These are phyloP conservation scores for Eucalyptus erythrocorys DNA, from an alignment of 345 rosid species.

Conservation along the genomic window DNA sequence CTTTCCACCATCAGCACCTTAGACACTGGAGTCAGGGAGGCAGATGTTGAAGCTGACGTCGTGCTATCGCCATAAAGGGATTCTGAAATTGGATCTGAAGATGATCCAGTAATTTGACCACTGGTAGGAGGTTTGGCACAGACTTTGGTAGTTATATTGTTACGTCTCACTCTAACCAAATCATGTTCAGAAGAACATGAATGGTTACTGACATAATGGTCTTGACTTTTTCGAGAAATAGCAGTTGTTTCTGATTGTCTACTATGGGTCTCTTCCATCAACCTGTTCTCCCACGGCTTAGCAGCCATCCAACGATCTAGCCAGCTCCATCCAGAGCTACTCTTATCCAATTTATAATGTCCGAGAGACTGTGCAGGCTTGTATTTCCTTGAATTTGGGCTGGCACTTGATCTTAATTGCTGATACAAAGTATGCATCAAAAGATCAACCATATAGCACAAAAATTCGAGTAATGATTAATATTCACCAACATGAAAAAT, in stretches of 20 bases:
- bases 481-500: neutral
- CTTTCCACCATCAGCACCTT: slow-evolving; percentile 9
- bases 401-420: slow-evolving; percentile 45
- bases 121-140: slow-evolving; percentile 34
- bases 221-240: slow-evolving; percentile 44
- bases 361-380: slow-evolving; percentile 20
- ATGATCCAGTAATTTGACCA: slow-evolving; percentile 13
- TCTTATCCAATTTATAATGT: slow-evolving; percentile 14
- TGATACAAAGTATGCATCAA: slow-evolving; percentile 1
- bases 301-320: slow-evolving; percentile 71
- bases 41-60: slow-evolving; percentile 45
- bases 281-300: slow-evolving; percentile 65
- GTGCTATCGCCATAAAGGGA: slow-evolving; percentile 35
- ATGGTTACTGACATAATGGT: slow-evolving; percentile 5
- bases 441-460: neutral
- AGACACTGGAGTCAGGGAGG: slow-evolving; percentile 22
- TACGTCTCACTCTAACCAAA: slow-evolving; percentile 48
- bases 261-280: slow-evolving; percentile 25
- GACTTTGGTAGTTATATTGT: slow-evolving; percentile 39
- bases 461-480: neutral
- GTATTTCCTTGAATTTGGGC: slow-evolving; percentile 36
- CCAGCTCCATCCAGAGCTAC: slow-evolving; percentile 47
- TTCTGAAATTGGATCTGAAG: slow-evolving; percentile 47
- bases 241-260: slow-evolving; percentile 7
- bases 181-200: slow-evolving; percentile 25